These are phyloP conservation scores for Lactarius trivialis DNA, from an alignment of 768 basidiomycete genomes.

Conservation along the genomic window DNA sequence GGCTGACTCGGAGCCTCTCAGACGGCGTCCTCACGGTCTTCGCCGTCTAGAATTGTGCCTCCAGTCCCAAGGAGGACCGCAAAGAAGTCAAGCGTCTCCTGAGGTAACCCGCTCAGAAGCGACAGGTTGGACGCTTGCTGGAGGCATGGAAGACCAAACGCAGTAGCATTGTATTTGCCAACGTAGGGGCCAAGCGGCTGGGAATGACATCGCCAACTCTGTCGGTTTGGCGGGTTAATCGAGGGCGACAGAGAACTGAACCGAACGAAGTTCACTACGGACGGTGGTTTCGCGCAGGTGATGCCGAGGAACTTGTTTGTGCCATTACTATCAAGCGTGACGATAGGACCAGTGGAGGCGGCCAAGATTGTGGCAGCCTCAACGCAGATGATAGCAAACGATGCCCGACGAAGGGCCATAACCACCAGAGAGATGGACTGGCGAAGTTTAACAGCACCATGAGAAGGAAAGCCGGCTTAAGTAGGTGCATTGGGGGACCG, in stretches of 20 bases:
- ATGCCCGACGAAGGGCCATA: background rate
- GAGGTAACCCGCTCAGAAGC: background rate
- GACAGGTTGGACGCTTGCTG: constrained; percentile 19
- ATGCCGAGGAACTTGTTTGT: constrained; percentile 35
- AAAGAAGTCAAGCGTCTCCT: background rate
- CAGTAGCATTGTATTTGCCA: constrained; percentile 18
- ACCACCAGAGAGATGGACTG: too few species aligned
- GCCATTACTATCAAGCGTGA: constrained; percentile 27
- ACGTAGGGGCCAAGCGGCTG: constrained; percentile 11
- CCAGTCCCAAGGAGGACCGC: background rate
- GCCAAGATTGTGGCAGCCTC: background rate
- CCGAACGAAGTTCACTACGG: constrained; percentile 15
- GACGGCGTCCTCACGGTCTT: constrained; percentile 20
- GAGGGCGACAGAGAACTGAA: background rate
- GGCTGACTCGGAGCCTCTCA: too few species aligned
- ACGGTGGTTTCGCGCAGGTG: constrained; percentile 37
- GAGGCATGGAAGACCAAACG: constrained; percentile 25
- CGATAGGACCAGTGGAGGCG: constrained; percentile 2
- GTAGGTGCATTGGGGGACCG: too few species aligned
- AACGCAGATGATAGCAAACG: background rate
- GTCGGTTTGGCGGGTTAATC: background rate
- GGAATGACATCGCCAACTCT: constrained; percentile 32
- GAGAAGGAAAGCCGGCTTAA: background rate
- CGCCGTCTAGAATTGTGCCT: background rate
- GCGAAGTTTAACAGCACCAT: background rate